These are phyloP conservation scores for Aspergillus transmontanensis DNA, from an alignment of 2,329 filamentous ascomycete genomes.

Conservation along the genomic window DNA sequence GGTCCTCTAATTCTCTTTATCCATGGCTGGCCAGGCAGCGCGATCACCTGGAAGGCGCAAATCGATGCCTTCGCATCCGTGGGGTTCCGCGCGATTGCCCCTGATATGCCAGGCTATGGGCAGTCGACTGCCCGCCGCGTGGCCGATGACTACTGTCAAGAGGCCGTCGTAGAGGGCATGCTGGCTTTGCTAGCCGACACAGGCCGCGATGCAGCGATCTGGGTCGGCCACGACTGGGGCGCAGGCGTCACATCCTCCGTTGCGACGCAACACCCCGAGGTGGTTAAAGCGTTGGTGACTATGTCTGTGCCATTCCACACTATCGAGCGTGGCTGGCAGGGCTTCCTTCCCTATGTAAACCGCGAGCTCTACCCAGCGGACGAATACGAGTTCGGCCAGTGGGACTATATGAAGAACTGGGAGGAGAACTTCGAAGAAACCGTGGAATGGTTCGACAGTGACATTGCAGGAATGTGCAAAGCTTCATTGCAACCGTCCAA, in stretches of 20 bases:
- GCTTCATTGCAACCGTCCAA: neutral
- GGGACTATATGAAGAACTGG: slow-evolving; percentile 12
- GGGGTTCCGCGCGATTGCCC: slow-evolving; percentile 17
- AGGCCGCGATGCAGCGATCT: slow-evolving; percentile 24
- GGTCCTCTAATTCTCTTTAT: slow-evolving; percentile 30
- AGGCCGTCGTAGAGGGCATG: slow-evolving; percentile 18
- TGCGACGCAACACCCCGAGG: slow-evolving; percentile 8
- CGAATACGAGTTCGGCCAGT: slow-evolving; percentile 31
- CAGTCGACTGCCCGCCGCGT: slow-evolving; percentile 17
- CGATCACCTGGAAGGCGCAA: slow-evolving; percentile 20
- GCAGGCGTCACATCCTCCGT: slow-evolving; percentile 11
- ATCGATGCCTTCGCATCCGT: slow-evolving; percentile 16
- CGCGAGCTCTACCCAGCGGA: slow-evolving; percentile 50
- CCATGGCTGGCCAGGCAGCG: slow-evolving; percentile 43
- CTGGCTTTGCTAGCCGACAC: slow-evolving; percentile 17
- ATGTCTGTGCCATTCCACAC: slow-evolving; percentile 46
- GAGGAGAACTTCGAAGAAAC: slow-evolving; percentile 7
- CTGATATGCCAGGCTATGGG: slow-evolving; percentile 20
- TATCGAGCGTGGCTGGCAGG: slow-evolving; percentile 45
- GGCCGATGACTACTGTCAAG: slow-evolving; percentile 16
- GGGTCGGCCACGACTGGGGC: slow-evolving; percentile 26
- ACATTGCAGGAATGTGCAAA: slow-evolving; percentile 5
- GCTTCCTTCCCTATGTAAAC: slow-evolving; percentile 40
- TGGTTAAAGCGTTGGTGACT: slow-evolving; percentile 8
- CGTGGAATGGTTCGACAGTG: slow-evolving; percentile 6